Conservation (phyloP, 2,329 filamentous ascomycete species). For the Penicillium palitans region DNA sequence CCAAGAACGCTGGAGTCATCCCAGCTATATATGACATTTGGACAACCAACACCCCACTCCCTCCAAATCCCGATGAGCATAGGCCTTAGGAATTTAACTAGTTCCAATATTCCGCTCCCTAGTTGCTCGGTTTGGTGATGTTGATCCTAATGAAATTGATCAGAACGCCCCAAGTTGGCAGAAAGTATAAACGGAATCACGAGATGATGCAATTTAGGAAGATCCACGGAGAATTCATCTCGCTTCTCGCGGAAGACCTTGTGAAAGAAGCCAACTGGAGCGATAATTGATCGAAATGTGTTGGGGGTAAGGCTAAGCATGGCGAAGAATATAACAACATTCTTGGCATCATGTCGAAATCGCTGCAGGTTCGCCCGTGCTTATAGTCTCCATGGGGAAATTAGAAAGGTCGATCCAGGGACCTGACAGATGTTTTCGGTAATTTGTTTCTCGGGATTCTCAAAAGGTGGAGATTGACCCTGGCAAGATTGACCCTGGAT, state of each 20-base stretch:
- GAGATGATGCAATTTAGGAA: conserved; percentile 12
- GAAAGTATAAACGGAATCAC: conserved; percentile 2
- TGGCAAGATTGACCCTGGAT: conserved; percentile 7
- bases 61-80: not conserved
- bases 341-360: conserved; percentile 30
- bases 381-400: conserved; percentile 11
- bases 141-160: conserved; percentile 3
- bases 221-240: not conserved
- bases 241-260: not conserved
- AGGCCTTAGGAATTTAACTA: not conserved
- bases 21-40: not conserved
- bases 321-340: conserved; percentile 23
- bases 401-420: conserved; percentile 16
- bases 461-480: not conserved
- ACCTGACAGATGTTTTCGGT: conserved; percentile 4
- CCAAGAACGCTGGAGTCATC: not conserved
- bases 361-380: conserved; percentile 3
- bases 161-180: not conserved
- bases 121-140: not conserved
- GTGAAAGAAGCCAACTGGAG: conserved; percentile 1
- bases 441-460: not conserved
- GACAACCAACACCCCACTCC: not conserved
- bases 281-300: not conserved
- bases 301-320: not conserved
- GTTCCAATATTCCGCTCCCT: not conserved